phyloP scores from a whole-genome alignment of 371 early-diverging fungal species.

The Enteropsectra breve region DNA sequence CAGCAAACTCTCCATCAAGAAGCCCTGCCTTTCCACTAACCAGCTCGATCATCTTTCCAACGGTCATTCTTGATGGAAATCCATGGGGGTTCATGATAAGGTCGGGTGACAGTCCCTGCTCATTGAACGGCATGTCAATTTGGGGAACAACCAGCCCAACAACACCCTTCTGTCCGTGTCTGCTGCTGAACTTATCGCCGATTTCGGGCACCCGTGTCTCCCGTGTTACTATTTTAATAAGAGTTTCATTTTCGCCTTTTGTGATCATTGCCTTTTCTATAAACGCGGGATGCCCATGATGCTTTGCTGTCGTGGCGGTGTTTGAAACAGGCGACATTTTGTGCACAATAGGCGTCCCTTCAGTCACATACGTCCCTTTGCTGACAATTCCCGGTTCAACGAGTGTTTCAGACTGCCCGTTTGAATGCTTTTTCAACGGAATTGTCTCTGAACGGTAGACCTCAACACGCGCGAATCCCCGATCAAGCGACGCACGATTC shows the following conservation, averaged over 20 bases:
- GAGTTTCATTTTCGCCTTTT: conserved; percentile 75
- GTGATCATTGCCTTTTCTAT: conserved; percentile 71
- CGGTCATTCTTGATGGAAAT: conserved; percentile 99
- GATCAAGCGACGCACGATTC: conserved; percentile 87
- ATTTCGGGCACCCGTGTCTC: conserved; percentile 92
- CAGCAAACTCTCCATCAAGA: conserved; percentile 78
- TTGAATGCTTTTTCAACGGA: conserved; percentile 71
- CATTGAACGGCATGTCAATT: conserved; percentile 97
- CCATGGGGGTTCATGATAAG: conserved; percentile 99
- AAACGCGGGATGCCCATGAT: conserved; percentile 51
- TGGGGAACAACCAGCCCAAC: conserved; percentile 87
- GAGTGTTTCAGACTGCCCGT: conserved; percentile 74
- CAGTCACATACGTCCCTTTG: conserved; percentile 66
- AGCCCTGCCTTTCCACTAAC: conserved; percentile 93
- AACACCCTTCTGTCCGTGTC: conserved; percentile 99
- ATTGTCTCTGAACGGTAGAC: conserved; percentile 74
- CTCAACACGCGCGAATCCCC: conserved; percentile 93
- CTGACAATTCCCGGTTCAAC: conserved; percentile 64
- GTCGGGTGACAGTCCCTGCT: conserved; percentile 83
- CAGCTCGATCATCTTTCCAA: conserved; percentile 97
- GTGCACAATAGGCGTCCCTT: conserved; percentile 68
- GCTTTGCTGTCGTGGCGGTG: conserved; percentile 65
- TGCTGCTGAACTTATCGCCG: conserved; percentile 97
- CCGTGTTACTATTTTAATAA: conserved; percentile 83
- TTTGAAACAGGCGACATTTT: conserved; percentile 69